These are phyloP conservation scores for Auricularia sp. DNA, from an alignment of 768 basidiomycete genomes.

Conservation along the genomic window DNA sequence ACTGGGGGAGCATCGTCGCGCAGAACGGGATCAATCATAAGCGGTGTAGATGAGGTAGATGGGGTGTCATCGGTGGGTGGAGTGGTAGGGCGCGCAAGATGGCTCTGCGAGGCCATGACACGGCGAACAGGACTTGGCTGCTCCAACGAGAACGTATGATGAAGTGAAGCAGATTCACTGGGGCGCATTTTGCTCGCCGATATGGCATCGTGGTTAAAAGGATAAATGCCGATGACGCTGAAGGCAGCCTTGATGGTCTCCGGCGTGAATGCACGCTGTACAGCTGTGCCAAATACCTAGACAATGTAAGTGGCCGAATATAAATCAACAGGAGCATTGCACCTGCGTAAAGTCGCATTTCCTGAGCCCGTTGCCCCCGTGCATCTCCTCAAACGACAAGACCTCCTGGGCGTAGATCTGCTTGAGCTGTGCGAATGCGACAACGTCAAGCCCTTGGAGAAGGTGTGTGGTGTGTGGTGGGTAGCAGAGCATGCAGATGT, in stretches of 20 bases:
- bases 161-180: background rate
- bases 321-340: too few species aligned
- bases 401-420: background rate
- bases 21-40: background rate
- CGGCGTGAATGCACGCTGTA: background rate
- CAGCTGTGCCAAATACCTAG: background rate
- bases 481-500: constrained; percentile 28
- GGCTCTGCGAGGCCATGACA: background rate
- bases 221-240: background rate
- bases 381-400: background rate
- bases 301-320: too few species aligned
- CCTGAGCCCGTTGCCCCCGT: background rate
- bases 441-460: constrained; percentile 29
- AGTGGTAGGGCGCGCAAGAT: background rate
- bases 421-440: constrained; percentile 28
- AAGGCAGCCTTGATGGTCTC: background rate
- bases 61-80: background rate
- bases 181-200: background rate
- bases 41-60: background rate
- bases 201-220: background rate
- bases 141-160: background rate
- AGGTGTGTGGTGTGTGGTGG: constrained; percentile 29
- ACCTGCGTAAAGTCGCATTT: background rate
- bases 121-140: background rate
- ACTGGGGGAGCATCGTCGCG: background rate